phyloP scores from a whole-genome alignment of 75 land plant species.

The Cupressus sempervirens region DNA sequence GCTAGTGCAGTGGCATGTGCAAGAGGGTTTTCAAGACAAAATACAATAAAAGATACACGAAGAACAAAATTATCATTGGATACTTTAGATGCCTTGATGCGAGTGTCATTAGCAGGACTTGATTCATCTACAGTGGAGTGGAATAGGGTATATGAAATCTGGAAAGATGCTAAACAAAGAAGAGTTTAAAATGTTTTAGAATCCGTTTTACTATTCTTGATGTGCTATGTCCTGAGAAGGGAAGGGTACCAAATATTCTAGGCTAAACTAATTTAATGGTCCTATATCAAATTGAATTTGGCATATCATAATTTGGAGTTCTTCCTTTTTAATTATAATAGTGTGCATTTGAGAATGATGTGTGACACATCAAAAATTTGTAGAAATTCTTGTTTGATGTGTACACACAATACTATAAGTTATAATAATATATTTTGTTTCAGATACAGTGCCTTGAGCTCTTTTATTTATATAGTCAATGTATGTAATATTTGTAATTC shows the following conservation, averaged over 20 bases:
- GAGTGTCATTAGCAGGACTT: slow-evolving; percentile 11
- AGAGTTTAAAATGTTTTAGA: not conserved
- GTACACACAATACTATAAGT: too few relatives aligned
- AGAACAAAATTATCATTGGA: slow-evolving; percentile 8
- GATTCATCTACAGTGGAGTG: not conserved
- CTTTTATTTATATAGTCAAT: not conserved
- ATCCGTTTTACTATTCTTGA: not conserved
- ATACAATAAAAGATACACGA: slow-evolving; percentile 4
- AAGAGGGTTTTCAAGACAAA: slow-evolving; percentile 15
- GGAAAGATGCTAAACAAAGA: slow-evolving; percentile 1
- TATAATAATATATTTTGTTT: too few relatives aligned
- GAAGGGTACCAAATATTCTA: not conserved
- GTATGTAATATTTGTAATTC: not conserved
- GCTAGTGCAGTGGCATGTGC: slow-evolving; percentile 5
- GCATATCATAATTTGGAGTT: not conserved
- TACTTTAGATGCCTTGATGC: slow-evolving; percentile 15
- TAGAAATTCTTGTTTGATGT: not conserved
- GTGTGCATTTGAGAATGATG: not conserved
- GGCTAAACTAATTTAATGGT: not conserved
- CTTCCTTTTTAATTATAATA: not conserved
- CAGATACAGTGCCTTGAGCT: not conserved
- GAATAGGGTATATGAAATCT: not conserved
- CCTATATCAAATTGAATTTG: not conserved
- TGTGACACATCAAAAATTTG: not conserved
- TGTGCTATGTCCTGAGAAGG: not conserved